Percentiles rank a stretch among this genome's conserved stretches.
These are phyloP conservation scores for Verbena officinalis DNA, from an alignment of 257 asterid species.

Conservation along the genomic window DNA sequence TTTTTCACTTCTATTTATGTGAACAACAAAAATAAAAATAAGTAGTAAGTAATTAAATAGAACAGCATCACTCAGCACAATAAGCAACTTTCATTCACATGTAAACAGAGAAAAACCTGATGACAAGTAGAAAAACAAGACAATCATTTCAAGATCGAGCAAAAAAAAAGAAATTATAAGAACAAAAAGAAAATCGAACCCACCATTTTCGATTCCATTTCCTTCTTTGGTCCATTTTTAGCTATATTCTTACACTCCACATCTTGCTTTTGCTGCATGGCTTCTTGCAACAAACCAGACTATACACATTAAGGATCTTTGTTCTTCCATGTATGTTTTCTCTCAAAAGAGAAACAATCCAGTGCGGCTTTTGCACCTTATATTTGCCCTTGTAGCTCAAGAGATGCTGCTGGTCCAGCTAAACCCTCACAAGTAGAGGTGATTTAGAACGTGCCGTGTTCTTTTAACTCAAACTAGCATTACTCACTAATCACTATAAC, in stretches of 20 bases:
- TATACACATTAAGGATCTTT: constrained; percentile 51
- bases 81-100: constrained; percentile 36
- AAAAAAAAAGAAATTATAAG: not conserved
- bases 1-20: no score
- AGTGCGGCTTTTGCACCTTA: constrained; percentile 24
- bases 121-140: constrained; percentile 28
- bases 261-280: constrained; percentile 36
- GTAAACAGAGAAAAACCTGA: constrained; percentile 11
- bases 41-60: constrained; percentile 10
- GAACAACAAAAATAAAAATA: not conserved
- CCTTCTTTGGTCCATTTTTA: constrained; percentile 32
- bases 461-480: constrained; percentile 33
- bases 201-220: constrained; percentile 35
- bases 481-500: constrained; percentile 17
- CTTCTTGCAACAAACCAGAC: constrained; percentile 45
- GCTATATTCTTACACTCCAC: constrained; percentile 40
- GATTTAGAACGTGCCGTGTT: constrained; percentile 31
- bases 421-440: constrained; percentile 29
- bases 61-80: constrained; percentile 28
- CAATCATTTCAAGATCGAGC: constrained; percentile 28
- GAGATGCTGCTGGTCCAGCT: constrained; percentile 32
- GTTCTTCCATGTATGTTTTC: constrained; percentile 17
- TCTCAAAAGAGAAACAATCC: constrained; percentile 28
- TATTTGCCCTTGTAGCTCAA: constrained; percentile 30
- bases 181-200: constrained; percentile 18